Evolutionary conservation across 805 yeast genomes (phyloP), one percentile per base, ranked within the genome.

Genomic region (Metschnikowia continentalis): DNA sequence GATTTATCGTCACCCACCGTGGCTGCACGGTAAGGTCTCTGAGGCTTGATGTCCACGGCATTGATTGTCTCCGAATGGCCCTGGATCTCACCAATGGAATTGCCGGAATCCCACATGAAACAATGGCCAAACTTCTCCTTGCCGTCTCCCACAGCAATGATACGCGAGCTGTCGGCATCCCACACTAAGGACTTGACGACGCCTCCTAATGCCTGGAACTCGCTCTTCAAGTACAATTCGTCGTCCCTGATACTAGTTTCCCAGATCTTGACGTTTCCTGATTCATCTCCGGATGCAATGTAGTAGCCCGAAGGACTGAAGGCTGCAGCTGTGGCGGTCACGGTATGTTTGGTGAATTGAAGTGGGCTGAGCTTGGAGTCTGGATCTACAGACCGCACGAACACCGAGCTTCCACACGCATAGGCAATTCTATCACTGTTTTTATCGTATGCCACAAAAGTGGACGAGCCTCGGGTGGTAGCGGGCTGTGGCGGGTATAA

Each of bases 121-220:
- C 95, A 90, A 59, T 87, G 96, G 6, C 98, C 99, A 63, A 81
- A 91, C 54, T 87, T 79, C 60, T 90, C 97, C 58, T 86, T 86
- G 46, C 98, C 99, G 59, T 88, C 86, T 49, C 99, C 99, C 10
- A 91, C 98, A 1, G 96, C 96, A 63, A 94, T 88, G 47, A 94
- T 72, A 58, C 99, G 79, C 53, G 83, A 75, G 43, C 84, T 82
- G 62, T 92, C 99, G 26, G 85, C 84, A 66, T 94, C 98, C 98
- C 98, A 92, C 1, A 89, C 85, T 54, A 92, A 72, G 54, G 88
- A 91, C 58, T 80, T 86, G 62, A 94, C 83, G 6, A 88, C 80
- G 4, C 97, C 97, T 36, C 86, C 79, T 49, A 92, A 78, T 26
- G 90, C 82, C 55, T 81, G 87, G 64, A 82, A 88, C 59, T 90